Percentiles rank a stretch among this genome's conserved stretches.
phyloP scores from a whole-genome alignment of 2,329 filamentous ascomycete species.

The Pseudogymnoascus sp. region DNA sequence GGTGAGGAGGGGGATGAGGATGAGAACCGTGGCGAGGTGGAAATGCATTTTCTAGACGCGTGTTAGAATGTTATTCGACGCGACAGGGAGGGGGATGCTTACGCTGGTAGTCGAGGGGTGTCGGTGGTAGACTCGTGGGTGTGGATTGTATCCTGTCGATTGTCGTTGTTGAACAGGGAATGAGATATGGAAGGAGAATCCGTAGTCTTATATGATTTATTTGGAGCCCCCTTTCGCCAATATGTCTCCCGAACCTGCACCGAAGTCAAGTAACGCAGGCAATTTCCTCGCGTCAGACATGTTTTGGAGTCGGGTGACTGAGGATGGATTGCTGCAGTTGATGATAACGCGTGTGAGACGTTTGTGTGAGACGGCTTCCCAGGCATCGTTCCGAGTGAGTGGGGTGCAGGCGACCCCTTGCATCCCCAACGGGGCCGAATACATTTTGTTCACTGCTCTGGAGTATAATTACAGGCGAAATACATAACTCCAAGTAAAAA shows the following conservation, averaged over 20 bases:
- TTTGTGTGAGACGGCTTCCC: not conserved
- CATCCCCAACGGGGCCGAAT: not conserved
- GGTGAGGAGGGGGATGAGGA: not conserved
- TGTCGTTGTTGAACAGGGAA: not conserved
- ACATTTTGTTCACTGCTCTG: not conserved
- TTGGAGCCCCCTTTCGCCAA: not conserved
- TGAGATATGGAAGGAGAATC: not conserved
- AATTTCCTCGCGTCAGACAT: constrained; percentile 5
- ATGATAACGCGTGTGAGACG: not conserved
- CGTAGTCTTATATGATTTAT: not conserved
- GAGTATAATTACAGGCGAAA: not conserved
- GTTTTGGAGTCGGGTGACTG: constrained; percentile 7
- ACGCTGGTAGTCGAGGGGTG: not conserved
- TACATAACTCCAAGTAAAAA: not conserved
- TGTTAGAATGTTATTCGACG: not conserved
- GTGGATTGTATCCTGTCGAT: not conserved
- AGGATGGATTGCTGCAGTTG: constrained; percentile 6
- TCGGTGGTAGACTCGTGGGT: not conserved
- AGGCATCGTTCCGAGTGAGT: not conserved
- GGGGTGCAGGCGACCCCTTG: not conserved
- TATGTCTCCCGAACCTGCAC: not conserved
- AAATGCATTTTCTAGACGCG: constrained; percentile 7
- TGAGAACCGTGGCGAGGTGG: not conserved
- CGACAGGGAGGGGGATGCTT: not conserved
- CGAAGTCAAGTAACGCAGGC: not conserved